Evolutionary conservation across 306 rosid species (phyloP).

Genomic region (Amphicarpaea edgeworthii): DNA sequence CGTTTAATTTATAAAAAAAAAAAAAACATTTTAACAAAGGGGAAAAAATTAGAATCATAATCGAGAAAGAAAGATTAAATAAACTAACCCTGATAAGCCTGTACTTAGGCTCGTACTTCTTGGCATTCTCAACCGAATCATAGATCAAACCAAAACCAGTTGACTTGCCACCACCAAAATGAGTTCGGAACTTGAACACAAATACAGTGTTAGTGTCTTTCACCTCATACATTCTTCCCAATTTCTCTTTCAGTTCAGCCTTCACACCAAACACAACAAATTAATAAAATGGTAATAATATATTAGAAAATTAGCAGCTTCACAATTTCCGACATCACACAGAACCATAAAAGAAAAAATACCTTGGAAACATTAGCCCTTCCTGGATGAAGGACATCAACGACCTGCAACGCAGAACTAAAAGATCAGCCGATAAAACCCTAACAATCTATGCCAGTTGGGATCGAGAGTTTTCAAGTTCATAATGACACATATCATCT

Average conservation of each 20-base stretch:
- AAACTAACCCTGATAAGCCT: constrained; percentile 86
- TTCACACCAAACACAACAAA: constrained; percentile 30
- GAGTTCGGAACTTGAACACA: constrained; percentile 87
- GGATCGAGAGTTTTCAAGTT: background rate
- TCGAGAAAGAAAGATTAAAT: too few relatives aligned
- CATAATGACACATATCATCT: background rate
- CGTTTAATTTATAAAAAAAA: background rate
- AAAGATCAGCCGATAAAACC: background rate
- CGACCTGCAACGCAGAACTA: constrained; percentile 51
- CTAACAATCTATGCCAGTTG: background rate
- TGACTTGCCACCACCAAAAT: constrained; percentile 96
- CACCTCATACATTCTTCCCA: constrained; percentile 73
- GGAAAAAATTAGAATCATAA: background rate
- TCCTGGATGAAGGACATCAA: constrained; percentile 92
- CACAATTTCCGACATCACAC: background rate
- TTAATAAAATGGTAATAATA: too few relatives aligned
- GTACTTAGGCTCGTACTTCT: constrained; percentile 90
- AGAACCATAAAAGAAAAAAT: background rate
- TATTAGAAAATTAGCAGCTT: background rate
- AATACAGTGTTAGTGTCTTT: constrained; percentile 82
- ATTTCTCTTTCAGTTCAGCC: constrained; percentile 92
- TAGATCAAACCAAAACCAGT: constrained; percentile 93
- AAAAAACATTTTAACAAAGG: background rate
- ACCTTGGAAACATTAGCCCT: constrained; percentile 96
- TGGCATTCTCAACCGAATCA: constrained; percentile 82